Base-by-base conservation (phyloP, 1,284 basidiomycete genomes). In the Trametes versicolor region DNA sequence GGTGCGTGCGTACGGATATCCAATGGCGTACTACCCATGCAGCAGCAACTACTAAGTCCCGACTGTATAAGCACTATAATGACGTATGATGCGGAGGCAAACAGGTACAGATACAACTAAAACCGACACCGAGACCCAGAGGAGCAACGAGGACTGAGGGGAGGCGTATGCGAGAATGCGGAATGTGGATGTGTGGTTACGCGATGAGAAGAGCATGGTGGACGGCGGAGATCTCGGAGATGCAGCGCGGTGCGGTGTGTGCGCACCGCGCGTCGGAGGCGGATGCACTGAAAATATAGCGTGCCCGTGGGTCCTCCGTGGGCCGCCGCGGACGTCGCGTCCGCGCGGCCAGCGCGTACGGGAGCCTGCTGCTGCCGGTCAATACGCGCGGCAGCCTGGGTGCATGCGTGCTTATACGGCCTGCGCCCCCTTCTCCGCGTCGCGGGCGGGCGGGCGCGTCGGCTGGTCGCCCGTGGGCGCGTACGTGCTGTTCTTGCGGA, bases 401-500 rank as follows among this genome's bases (percentile, higher is more conserved):
- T 7, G 32, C 29, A 17, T 13, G 13, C 17, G 10, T 9, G 29
- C 36, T 56, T 65, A 65, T 15, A 68, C 68, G 3, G 65, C 54
- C 45, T 69, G 62, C 41, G 62, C 64, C 25, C 58, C 63, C 57
- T 67, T 63, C 66, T 66, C 66, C 51, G 34, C 58, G n/a, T 60
- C 43, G 36, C 60, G 52, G 25, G 32, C 56, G 5, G 63, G 34
- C 2, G 62, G 60, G 61, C 67, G 66, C 29, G 45, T 37, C n/a
- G 70, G 65, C 29, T 58, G 56, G 50, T 62, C 21, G 56, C 68
- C 65, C 29, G 70, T 68, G 10, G 76, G 75, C 34, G 75, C 71
- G 60, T 72, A 77, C 71, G 75, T 78, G 54, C 73, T 75, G 60
- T 71, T 73, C 50, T 55, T 55, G 45, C 76, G 69, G 19, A 79